Evolutionary conservation across 108 stramenopile species (phyloP).

Genomic region (Fistulifera pelliculosa): DNA sequence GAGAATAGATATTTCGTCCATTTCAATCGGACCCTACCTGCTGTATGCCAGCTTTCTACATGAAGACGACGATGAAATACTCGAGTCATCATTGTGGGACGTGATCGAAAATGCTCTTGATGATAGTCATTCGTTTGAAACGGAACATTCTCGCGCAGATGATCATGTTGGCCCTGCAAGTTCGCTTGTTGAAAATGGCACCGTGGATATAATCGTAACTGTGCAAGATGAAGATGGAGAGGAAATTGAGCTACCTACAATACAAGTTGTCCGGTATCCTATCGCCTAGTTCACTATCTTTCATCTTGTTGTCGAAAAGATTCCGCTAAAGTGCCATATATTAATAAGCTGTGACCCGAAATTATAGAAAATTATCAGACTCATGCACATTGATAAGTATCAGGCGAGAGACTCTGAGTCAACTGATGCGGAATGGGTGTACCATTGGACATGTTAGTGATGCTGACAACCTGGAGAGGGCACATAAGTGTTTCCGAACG

Average conservation of each 20-base stretch:
- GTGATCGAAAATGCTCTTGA: constrained; percentile 45
- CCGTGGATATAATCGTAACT: neutral
- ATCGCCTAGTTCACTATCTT: constrained; percentile 1
- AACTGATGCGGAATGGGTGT: constrained; percentile 70
- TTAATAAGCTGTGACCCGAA: no score
- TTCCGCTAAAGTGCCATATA: no score
- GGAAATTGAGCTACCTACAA: constrained; percentile 7
- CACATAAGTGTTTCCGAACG: constrained; percentile 83
- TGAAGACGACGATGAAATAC: constrained; percentile 55
- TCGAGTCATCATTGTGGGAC: constrained; percentile 46
- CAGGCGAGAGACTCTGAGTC: constrained; percentile 52
- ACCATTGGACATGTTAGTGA: constrained; percentile 55
- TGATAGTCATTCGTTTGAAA: constrained; percentile 45
- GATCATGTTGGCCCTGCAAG: neutral
- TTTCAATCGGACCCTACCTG: constrained; percentile 68
- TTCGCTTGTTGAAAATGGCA: no score
- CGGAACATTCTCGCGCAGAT: constrained; percentile 10
- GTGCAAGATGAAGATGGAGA: constrained; percentile 14
- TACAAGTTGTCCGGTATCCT: constrained; percentile 3
- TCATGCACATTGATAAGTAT: constrained; percentile 63
- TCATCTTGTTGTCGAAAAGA: no score
- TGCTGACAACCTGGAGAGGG: constrained; percentile 62
- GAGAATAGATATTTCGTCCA: constrained; percentile 42
- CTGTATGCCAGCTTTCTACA: constrained; percentile 82
- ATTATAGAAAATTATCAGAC: no score